A percentile compares a stretch with the other conserved stretches of the same genome.
Evolutionary conservation across 2,329 filamentous ascomycete genomes (phyloP).

Genomic region (Davidsoniella neocaledoniae): DNA sequence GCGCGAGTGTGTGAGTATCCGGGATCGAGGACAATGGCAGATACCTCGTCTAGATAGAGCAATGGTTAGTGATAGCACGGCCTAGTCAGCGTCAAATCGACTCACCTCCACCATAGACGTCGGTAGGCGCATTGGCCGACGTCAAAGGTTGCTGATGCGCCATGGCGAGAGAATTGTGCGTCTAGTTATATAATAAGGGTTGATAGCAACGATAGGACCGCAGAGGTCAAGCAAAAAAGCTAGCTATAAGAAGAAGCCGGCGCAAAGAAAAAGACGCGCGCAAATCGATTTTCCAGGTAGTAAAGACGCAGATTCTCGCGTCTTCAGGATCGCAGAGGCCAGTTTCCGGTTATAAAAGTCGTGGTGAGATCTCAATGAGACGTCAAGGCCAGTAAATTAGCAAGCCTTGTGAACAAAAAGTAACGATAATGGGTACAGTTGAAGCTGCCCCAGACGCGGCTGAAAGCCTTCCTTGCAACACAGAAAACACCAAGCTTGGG

Average conservation of each 20-base stretch:
- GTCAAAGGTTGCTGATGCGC: slow-evolving; percentile 1
- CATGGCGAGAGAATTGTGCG: neutral
- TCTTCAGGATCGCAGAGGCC: neutral
- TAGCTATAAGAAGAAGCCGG: neutral
- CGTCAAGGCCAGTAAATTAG: too few species aligned
- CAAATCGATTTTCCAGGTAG: neutral
- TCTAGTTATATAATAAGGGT: neutral
- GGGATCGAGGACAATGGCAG: slow-evolving; percentile 87
- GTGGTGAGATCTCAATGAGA: neutral
- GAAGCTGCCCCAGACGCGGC: neutral
- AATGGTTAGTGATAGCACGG: slow-evolving; percentile 7
- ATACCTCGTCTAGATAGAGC: slow-evolving; percentile 58
- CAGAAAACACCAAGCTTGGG: neutral
- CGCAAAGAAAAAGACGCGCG: neutral
- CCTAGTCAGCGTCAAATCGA: slow-evolving; percentile 3
- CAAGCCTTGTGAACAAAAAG: too few species aligned
- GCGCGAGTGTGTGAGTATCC: slow-evolving; percentile 84
- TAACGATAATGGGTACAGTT: neutral
- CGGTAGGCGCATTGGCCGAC: slow-evolving; percentile 28
- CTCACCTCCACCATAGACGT: slow-evolving; percentile 47
- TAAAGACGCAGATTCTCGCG: too few species aligned
- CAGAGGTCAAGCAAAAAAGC: neutral
- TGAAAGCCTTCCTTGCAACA: slow-evolving; percentile 17
- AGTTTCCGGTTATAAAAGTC: neutral
- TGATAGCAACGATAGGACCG: neutral